Base-by-base conservation (phyloP, 768 basidiomycete species). In the Leccinellum rugosiceps region DNA sequence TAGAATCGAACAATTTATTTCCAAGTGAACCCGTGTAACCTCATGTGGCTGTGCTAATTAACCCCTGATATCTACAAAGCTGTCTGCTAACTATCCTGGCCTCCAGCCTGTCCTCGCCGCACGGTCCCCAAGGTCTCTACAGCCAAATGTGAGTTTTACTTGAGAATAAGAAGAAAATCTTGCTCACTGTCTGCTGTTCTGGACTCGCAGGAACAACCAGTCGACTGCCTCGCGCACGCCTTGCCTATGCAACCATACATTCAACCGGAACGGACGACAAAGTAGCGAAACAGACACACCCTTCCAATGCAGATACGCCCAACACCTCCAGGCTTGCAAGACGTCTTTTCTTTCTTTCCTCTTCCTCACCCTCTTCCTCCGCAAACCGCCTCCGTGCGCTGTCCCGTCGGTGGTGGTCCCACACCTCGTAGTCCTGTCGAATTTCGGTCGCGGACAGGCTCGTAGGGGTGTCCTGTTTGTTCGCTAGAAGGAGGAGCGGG, bases 131-230 rank as follows among this genome's bases (percentile, higher is more conserved):
- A 68, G 61, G 51, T 67, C 67, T 38, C 66, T 68, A 43, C 4
- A 32, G 23, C 26, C 0, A 23, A 19, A 46, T 1, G 3, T 61
- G 4, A 60, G 26, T n/a, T 9, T 0, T 2, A n/a, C n/a, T 4
- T 14, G 6, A 3, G 1, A 10, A 30, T 9, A 6, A 43, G 30
- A 41, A 32, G 4, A 1, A 10, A 38, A 31, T 11, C 0, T 3
- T 5, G 43, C 68, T 55, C 49, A 86, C 88, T 84, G 83, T 61
- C 89, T 77, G 61, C 91, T 92, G 63, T 94, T 94, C 74, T 96
- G 93, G 5, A 97, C 94, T 0, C 94, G 82, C 54, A 95, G 84
- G 68, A 96, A 96, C 26, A 98, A 68, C 95, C 95, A 98, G 67
- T 97, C 90, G 3, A 97, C 90, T 0, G 91, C 94, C 50, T 90